Evolutionary conservation across 192 early-diverging fungal species (phyloP).

Genomic region (Coemansia nantahalensis): DNA sequence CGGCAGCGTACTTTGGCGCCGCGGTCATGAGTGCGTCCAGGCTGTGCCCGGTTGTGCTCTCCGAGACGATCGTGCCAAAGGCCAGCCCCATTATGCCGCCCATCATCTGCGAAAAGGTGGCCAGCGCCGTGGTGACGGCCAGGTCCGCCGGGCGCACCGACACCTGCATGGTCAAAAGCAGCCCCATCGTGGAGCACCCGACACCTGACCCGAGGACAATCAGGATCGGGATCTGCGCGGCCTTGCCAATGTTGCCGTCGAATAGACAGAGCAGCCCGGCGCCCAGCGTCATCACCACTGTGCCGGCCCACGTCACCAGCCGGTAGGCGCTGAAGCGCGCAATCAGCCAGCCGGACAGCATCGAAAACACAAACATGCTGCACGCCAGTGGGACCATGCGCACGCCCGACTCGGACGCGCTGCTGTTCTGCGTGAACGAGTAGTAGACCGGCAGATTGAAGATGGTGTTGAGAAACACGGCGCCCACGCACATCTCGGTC

Average conservation of each 20-base stretch:
- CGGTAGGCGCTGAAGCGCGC: constrained; percentile 42
- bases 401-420: constrained; percentile 43
- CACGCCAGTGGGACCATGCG: constrained; percentile 44
- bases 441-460: constrained; percentile 54
- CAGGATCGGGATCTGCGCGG: constrained; percentile 40
- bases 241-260: constrained; percentile 30
- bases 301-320: constrained; percentile 32
- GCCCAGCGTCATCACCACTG: constrained; percentile 43
- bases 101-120: constrained; percentile 49
- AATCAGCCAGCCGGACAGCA: constrained; percentile 44
- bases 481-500: constrained; percentile 47
- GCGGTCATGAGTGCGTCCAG: constrained; percentile 24
- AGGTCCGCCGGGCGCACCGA: constrained; percentile 33
- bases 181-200: constrained; percentile 47
- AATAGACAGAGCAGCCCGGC: constrained; percentile 40
- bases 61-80: constrained; percentile 46
- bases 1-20: constrained; percentile 30
- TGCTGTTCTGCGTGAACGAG: constrained; percentile 47
- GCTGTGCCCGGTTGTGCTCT: constrained; percentile 40
- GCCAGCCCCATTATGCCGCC: constrained; percentile 53
- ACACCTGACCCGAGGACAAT: constrained; percentile 47
- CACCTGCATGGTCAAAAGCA: constrained; percentile 46
- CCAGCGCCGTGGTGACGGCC: constrained; percentile 47
- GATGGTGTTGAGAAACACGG: constrained; percentile 47
- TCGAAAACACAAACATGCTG: constrained; percentile 40